phyloP scores from a whole-genome alignment of 495 filamentous ascomycete species.

The Aspergillus ostianus region DNA sequence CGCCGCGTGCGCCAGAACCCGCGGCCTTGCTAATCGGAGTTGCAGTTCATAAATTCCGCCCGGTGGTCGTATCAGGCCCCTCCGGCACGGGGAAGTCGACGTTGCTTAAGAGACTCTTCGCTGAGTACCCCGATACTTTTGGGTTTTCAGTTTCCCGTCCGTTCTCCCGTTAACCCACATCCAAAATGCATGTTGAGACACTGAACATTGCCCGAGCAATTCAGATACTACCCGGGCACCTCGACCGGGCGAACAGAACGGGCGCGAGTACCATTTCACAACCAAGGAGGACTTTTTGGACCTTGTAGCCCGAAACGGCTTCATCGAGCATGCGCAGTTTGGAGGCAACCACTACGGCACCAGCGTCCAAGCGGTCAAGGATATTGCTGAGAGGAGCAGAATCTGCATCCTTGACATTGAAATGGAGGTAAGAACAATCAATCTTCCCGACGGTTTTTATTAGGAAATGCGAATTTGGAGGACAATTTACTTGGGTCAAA shows the following conservation, averaged over 20 bases:
- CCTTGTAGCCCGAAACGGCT: conserved; percentile 66
- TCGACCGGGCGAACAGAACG: conserved; percentile 71
- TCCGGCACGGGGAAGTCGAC: conserved; percentile 88
- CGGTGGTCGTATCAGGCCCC: conserved; percentile 84
- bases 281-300: conserved; percentile 66
- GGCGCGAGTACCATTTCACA: conserved; percentile 79
- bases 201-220: background rate
- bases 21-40: background rate
- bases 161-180: conserved; percentile 1
- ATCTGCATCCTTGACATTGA: conserved; percentile 72
- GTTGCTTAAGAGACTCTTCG: conserved; percentile 70
- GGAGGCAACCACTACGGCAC: conserved; percentile 90
- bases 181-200: background rate
- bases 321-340: conserved; percentile 88
- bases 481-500: background rate
- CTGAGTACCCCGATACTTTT: conserved; percentile 69
- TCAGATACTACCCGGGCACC: conserved; percentile 76
- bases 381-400: conserved; percentile 58
- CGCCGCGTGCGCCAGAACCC: background rate
- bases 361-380: conserved; percentile 68
- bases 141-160: conserved; percentile 73
- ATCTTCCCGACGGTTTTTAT: conserved; percentile 58
- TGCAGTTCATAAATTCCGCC: conserved; percentile 47
- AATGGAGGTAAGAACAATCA: conserved; percentile 65
- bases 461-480: conserved; percentile 43